Evolutionary conservation across 2,329 filamentous ascomycete species (phyloP), one percentile per base, ranked within the genome.

Genomic region (Fusarium marasasianum): DNA sequence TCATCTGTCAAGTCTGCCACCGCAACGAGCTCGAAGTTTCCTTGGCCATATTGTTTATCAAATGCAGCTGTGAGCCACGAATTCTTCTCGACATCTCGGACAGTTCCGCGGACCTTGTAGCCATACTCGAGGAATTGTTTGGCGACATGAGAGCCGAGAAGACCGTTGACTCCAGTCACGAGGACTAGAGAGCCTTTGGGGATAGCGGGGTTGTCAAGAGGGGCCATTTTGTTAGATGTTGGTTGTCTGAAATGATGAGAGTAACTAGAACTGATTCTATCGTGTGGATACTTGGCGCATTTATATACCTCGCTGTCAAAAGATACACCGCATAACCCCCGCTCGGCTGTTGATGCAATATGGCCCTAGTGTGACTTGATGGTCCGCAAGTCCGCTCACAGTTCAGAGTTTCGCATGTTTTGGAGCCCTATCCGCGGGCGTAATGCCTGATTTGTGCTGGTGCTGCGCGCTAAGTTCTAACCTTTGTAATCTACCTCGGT

Each of bases 101-200:
- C 82, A 5, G 84, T 85, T 2, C 85, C 86, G 20, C 85, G 83
- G 22, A 88, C 86, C 8, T 79, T 80, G 70, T 84, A 87, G 12
- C 85, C 85, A 0, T 75, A 75, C 1, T 74, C 58, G 1, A 86
- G 79, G 17, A 85, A 78, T 53, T 84, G 79, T 48, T 83, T 79
- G 8, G 80, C 82, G 12, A 84, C 78, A 22, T 86, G 81, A 1
- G 82, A 83, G 7, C 77, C 85, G 11, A 87, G 77, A 55, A 81
- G 81, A 5, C 85, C 84, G 43, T 84, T 86, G 37, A 73, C 79
- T 6, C 84, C 85, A 0, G 84, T 87, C 3, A 87, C 78, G 0
- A 87, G 80, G 24, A 86, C 77, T 0, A 76, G 74, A 0, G 83
- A 83, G 35, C 76, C 76, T n/a, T 77, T 69, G 8, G 76, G 76